phyloP scores from a whole-genome alignment of 1,284 basidiomycete species.

The Megacollybia platyphylla region DNA sequence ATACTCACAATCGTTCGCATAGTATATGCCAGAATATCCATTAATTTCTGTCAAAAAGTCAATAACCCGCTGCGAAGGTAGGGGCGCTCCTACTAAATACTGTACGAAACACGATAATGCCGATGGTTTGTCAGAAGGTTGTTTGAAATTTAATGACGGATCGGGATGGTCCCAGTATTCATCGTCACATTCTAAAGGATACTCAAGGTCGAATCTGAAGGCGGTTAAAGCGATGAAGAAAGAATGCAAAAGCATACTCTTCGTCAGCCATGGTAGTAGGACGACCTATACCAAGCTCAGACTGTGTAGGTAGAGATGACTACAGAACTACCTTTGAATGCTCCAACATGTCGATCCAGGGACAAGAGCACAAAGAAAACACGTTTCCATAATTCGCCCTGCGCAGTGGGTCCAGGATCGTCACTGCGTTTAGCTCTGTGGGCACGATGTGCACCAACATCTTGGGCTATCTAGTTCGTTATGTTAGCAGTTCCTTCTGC shows the following conservation, averaged over 20 bases:
- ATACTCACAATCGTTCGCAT: conserved; percentile 45
- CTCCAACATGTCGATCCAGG: too few species aligned
- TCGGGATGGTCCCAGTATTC: conserved; percentile 50
- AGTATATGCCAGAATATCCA: conserved; percentile 50
- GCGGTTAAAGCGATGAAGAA: background rate
- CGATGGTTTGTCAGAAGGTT: conserved; percentile 40
- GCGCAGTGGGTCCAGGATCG: conserved; percentile 17
- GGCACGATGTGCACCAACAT: too few species aligned
- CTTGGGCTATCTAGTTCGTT: too few species aligned
- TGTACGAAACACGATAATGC: conserved; percentile 43
- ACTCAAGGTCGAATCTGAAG: conserved; percentile 48
- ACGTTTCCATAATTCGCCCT: conserved; percentile 59
- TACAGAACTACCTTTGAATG: too few species aligned
- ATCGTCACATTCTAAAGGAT: conserved; percentile 59
- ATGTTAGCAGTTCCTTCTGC: too few species aligned
- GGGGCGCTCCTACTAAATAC: conserved; percentile 17
- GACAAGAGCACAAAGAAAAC: conserved; percentile 41
- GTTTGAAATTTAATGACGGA: conserved; percentile 28
- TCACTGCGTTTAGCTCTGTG: conserved; percentile 14
- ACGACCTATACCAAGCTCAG: conserved; percentile 49
- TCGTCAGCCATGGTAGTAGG: conserved; percentile 55
- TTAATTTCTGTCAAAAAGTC: conserved; percentile 22
- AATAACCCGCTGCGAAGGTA: too few species aligned
- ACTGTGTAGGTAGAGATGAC: conserved; percentile 1
- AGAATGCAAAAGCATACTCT: conserved; percentile 27